A percentile compares a stretch with the other conserved stretches of the same genome.
These are phyloP conservation scores for Sicyos edulis DNA, from an alignment of 306 rosid genomes.

Conservation along the genomic window DNA sequence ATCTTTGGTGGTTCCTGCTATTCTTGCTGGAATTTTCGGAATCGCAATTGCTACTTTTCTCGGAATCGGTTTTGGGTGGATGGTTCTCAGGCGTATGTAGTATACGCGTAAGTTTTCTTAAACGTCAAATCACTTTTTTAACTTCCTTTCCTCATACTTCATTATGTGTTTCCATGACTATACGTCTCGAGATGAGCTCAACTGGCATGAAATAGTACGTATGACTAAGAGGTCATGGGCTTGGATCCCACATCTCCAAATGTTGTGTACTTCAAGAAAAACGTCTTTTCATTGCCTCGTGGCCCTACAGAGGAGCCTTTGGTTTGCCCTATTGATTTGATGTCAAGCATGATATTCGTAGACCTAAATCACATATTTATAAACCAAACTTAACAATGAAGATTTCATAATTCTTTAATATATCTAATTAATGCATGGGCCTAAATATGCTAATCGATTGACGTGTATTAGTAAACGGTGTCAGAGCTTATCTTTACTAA, in stretches of 20 bases:
- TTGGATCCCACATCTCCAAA: too few relatives aligned
- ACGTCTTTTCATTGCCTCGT: neutral
- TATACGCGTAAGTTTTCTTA: constrained; percentile 8
- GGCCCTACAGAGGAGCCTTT: neutral
- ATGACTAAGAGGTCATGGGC: too few relatives aligned
- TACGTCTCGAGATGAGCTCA: neutral
- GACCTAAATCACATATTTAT: neutral
- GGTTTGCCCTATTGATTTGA: neutral
- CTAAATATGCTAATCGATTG: neutral
- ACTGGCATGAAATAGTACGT: too few relatives aligned
- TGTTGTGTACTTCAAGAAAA: neutral
- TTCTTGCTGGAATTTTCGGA: constrained; percentile 70
- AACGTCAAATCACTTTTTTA: neutral
- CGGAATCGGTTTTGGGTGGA: constrained; percentile 54
- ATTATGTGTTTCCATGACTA: neutral
- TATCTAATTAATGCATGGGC: neutral
- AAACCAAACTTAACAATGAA: neutral
- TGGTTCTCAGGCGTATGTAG: constrained; percentile 49
- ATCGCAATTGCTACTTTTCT: constrained; percentile 56
- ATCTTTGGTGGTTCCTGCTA: constrained; percentile 62
- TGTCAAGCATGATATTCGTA: neutral
- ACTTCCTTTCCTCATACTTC: neutral
- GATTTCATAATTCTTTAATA: neutral
- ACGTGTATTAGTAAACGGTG: neutral
- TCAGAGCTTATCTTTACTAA: neutral